phyloP scores from a whole-genome alignment of 1,284 basidiomycete species.

The Butyriboletus regius region DNA sequence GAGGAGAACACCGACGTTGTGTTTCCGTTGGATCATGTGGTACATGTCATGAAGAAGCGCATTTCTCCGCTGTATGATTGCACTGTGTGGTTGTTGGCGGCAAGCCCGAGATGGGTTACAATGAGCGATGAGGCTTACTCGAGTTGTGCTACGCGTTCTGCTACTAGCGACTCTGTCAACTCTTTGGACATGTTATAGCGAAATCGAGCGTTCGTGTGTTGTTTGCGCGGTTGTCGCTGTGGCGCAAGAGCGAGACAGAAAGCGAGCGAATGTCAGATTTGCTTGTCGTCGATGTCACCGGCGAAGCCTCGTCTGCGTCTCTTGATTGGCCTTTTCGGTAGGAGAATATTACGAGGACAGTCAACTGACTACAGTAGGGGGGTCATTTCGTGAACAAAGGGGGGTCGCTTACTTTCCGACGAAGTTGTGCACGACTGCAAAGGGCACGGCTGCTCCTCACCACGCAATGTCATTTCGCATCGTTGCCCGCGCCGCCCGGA shows the following conservation, averaged over 20 bases:
- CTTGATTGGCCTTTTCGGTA: not conserved
- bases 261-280: not conserved
- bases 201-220: constrained; percentile 2
- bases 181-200: constrained; percentile 21
- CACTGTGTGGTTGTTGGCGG: constrained; percentile 34
- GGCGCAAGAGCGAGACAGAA: not conserved
- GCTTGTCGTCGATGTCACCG: not conserved
- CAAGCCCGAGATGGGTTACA: not conserved
- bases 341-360: constrained; percentile 2
- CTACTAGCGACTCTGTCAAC: constrained; percentile 29
- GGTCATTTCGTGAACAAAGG: constrained; percentile 3
- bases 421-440: not conserved
- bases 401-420: constrained; percentile 6
- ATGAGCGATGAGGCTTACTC: constrained; percentile 29
- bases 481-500: constrained; percentile 8
- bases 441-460: not conserved
- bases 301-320: constrained; percentile 6
- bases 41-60: constrained; percentile 63
- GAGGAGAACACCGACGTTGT: constrained; percentile 38
- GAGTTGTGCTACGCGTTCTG: constrained; percentile 38
- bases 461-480: constrained; percentile 15
- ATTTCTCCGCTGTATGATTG: constrained; percentile 56
- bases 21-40: constrained; percentile 49
- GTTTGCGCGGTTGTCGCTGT: constrained; percentile 1
- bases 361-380: constrained; percentile 1